Evolutionary conservation across 805 yeast genomes (phyloP).

Genomic region (Candida endomychidarum): DNA sequence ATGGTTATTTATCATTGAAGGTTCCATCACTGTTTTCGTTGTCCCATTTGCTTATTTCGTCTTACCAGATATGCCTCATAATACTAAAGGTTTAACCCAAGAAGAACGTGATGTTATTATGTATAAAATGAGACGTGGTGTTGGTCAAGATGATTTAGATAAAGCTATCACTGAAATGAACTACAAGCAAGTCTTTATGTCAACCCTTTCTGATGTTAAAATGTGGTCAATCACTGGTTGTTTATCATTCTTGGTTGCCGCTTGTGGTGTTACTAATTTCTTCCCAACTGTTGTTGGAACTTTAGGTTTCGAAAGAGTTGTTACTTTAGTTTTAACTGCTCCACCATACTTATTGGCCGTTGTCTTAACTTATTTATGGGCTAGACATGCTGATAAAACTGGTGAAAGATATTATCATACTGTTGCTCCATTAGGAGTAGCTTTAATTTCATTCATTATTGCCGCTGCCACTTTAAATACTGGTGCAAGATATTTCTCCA

Average conservation of each 20-base stretch:
- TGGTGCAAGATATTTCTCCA: conserved; percentile 58
- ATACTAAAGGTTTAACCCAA: conserved; percentile 45
- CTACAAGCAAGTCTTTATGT: conserved; percentile 33
- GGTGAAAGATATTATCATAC: conserved; percentile 57
- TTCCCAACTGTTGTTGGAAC: conserved; percentile 62
- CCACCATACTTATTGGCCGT: conserved; percentile 59
- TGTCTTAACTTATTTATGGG: conserved; percentile 50
- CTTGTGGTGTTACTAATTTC: conserved; percentile 60
- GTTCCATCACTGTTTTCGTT: conserved; percentile 48
- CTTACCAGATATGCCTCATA: conserved; percentile 54
- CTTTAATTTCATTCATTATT: conserved; percentile 48
- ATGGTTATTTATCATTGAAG: conserved; percentile 58
- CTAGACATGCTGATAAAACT: conserved; percentile 54
- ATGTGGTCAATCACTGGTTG: conserved; percentile 49
- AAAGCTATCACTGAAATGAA: conserved; percentile 31
- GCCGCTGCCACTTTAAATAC: conserved; percentile 51
- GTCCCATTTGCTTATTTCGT: conserved; percentile 47
- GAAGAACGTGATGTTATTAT: conserved; percentile 45
- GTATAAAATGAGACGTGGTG: conserved; percentile 41
- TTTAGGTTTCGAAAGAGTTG: conserved; percentile 48
- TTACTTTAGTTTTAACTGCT: conserved; percentile 56
- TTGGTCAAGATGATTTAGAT: conserved; percentile 42
- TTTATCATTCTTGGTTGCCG: conserved; percentile 50
- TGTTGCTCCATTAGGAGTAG: conserved; percentile 38
- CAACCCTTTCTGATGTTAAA: conserved; percentile 42